Evolutionary conservation across 371 early-diverging fungal genomes (phyloP).

Genomic region (Thermomucor indicae-seudaticae): DNA sequence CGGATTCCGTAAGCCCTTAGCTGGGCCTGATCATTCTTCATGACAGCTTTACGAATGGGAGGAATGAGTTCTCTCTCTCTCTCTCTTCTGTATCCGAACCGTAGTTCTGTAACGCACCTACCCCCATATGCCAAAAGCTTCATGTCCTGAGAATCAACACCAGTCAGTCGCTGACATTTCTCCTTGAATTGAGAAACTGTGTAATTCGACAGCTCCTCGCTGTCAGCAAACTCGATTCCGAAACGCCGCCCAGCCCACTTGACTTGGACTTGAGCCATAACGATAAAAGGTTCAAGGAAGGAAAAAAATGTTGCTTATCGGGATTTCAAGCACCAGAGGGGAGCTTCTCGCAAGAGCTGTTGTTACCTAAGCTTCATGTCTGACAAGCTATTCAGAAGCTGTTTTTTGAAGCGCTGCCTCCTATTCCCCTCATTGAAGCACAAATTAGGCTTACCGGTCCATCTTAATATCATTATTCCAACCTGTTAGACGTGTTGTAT

Average conservation of each 20-base stretch:
- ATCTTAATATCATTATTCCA: too few relatives aligned
- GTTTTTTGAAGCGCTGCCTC: too few relatives aligned
- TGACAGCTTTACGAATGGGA: slow-evolving; percentile 11
- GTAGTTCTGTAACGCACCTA: slow-evolving; percentile 10
- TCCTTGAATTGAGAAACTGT: slow-evolving; percentile 28
- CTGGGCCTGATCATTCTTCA: slow-evolving; percentile 15
- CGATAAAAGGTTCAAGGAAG: too few relatives aligned
- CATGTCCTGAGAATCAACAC: slow-evolving; percentile 13
- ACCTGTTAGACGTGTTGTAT: too few relatives aligned
- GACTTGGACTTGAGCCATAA: slow-evolving; percentile 16
- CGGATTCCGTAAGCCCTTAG: slow-evolving; percentile 15
- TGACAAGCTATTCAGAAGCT: too few relatives aligned
- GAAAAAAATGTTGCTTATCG: too few relatives aligned
- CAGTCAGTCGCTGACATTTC: slow-evolving; percentile 24
- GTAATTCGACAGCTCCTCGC: slow-evolving; percentile 15
- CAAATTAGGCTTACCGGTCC: too few relatives aligned
- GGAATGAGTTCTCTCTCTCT: not conserved
- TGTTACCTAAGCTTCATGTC: too few relatives aligned
- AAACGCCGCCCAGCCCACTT: slow-evolving; percentile 28
- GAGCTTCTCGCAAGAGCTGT: too few relatives aligned
- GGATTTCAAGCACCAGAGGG: too few relatives aligned
- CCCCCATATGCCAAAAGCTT: slow-evolving; percentile 38
- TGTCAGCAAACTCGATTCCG: slow-evolving; percentile 20
- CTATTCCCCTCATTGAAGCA: too few relatives aligned
- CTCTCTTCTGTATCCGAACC: not conserved